These are phyloP conservation scores for Rehmannia glutinosa DNA, from an alignment of 257 asterid genomes.

Conservation along the genomic window DNA sequence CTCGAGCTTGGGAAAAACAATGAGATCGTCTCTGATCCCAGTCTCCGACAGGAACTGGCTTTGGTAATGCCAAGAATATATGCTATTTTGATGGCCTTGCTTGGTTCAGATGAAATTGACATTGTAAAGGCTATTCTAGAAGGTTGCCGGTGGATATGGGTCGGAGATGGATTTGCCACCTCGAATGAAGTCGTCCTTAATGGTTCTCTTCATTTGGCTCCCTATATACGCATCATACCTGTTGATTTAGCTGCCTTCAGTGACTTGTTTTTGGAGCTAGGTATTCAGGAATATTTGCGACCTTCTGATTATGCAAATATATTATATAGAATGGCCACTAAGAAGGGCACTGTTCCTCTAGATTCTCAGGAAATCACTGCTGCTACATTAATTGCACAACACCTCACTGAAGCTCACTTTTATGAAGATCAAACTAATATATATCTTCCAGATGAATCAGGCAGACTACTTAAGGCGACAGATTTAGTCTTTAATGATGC, in stretches of 20 bases:
- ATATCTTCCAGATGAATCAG: conserved; percentile 83
- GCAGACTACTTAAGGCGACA: conserved; percentile 60
- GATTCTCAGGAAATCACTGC: conserved; percentile 80
- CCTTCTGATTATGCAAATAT: conserved; percentile 83
- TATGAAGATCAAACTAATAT: conserved; percentile 49
- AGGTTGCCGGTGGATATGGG: conserved; percentile 98
- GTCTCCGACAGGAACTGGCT: conserved; percentile 82
- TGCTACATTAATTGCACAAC: conserved; percentile 84
- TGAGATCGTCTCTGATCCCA: conserved; percentile 66
- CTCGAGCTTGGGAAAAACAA: conserved; percentile 97
- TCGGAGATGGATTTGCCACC: conserved; percentile 95
- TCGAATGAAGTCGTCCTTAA: conserved; percentile 86
- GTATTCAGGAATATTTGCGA: conserved; percentile 66
- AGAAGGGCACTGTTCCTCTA: conserved; percentile 65
- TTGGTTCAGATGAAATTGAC: conserved; percentile 85
- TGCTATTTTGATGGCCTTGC: conserved; percentile 61
- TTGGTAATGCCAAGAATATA: conserved; percentile 93
- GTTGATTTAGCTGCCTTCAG: conserved; percentile 86
- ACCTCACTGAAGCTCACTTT: conserved; percentile 75
- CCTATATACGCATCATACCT: conserved; percentile 89
- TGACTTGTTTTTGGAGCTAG: conserved; percentile 83
- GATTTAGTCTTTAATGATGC: conserved; percentile 87
- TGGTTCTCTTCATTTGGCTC: conserved; percentile 96
- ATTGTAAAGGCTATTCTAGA: conserved; percentile 89
- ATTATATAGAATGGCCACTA: conserved; percentile 64